These are phyloP conservation scores for Penicillium sp. DNA, from an alignment of 2,329 filamentous ascomycete species.

Conservation along the genomic window DNA sequence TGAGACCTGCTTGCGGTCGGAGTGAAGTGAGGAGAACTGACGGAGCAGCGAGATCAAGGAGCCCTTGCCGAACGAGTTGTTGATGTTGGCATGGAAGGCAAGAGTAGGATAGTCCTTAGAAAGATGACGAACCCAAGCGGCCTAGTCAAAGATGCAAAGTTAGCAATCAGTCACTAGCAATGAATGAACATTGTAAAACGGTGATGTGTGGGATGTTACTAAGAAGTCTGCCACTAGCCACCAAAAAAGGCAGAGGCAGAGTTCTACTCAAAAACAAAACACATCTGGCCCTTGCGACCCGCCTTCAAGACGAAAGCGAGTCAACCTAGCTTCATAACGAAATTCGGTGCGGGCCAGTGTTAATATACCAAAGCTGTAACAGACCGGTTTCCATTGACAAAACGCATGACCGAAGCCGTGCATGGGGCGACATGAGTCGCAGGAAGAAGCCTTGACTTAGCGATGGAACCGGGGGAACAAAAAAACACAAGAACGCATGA, in stretches of 20 bases:
- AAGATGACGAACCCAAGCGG: constrained; percentile 82
- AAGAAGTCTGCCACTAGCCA: constrained; percentile 80
- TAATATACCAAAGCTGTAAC: constrained; percentile 99
- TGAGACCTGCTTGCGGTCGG: constrained; percentile 88
- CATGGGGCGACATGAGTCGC: constrained; percentile 48
- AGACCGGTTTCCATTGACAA: constrained; percentile 72
- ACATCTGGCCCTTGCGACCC: constrained; percentile 71
- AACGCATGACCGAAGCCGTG: constrained; percentile 33
- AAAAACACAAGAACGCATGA: constrained; percentile 21
- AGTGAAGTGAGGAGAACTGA: constrained; percentile 87
- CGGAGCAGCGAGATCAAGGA: constrained; percentile 86
- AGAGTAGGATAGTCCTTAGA: constrained; percentile 91
- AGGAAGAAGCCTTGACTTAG: constrained; percentile 86
- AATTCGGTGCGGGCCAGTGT: constrained; percentile 66
- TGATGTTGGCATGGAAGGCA: constrained; percentile 91
- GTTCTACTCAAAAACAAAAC: constrained; percentile 97
- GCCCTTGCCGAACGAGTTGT: constrained; percentile 94
- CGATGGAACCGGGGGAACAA: constrained; percentile 46
- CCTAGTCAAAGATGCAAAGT: constrained; percentile 53
- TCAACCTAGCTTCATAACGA: constrained; percentile 66
- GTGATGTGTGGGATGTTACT: constrained; percentile 94
- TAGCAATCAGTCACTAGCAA: constrained; percentile 32
- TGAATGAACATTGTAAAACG: constrained; percentile 38
- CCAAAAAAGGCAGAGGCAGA: constrained; percentile 62
- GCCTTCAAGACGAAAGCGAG: constrained; percentile 82